Base-by-base conservation (phyloP, 495 filamentous ascomycete genomes). In the Daldinia loculata region DNA sequence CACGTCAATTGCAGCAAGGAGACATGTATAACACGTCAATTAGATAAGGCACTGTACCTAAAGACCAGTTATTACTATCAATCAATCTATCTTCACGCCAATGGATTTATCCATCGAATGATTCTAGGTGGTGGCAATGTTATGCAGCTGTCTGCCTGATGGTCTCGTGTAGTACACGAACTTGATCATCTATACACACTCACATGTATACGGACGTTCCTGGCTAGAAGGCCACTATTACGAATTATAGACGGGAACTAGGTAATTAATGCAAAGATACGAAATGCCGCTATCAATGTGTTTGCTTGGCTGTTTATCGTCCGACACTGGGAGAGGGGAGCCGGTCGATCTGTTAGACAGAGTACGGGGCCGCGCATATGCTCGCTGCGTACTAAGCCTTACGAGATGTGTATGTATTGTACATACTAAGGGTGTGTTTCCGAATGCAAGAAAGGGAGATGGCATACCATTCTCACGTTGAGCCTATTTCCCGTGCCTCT, bases 331-430 rank as follows among this genome's bases (percentile, higher is more conserved):
- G n/a, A 39, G 39, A 66, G 36, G 56, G 59, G 24, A 67, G 38
- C 34, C 36, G 63, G 58, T 19, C 63, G 43, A 24, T 48, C 26
- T 60, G 56, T 53, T 59, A 51, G n/a, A 41, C 51, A 15, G 51
- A 45, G 29, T 50, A 38, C 58, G 69, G 69, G 53, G 15, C 56
- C 36, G 53, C 64, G 60, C 64, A 64, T 72, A 72, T 65, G 70
- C 41, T 66, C 70, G 65, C 70, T 72, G 70, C 70, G 56, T 68
- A 59, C 70, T 69, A 72, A 72, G 70, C 70, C 70, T 72, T 72
- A 72, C 52, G 61, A 61, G 61, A 72, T 12, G 61, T 24, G 60
- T 34, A 22, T 5, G 27, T 56, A 58, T 58, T 17, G n/a, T 48
- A 48, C 43, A 14, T 48, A 24, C 36, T 56, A 56, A 60, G 50